Conservation (phyloP, 371 early-diverging fungal genomes). For the Syncephalastrum sp. region DNA sequence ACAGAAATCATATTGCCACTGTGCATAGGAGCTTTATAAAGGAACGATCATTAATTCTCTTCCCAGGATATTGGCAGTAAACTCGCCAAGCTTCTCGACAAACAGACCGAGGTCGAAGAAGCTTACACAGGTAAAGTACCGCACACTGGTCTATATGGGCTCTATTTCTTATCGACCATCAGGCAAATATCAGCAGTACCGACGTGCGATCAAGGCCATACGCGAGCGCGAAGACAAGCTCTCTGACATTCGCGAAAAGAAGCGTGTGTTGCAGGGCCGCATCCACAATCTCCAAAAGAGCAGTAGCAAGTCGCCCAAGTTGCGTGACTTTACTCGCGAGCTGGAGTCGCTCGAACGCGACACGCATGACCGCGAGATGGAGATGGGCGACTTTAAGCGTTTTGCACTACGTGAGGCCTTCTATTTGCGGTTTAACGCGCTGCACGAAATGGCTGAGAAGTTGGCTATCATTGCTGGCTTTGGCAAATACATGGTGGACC, state of each 20-base stretch:
- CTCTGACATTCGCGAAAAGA: constrained; percentile 44
- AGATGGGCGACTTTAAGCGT: constrained; percentile 48
- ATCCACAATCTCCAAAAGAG: constrained; percentile 30
- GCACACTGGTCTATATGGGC: no score
- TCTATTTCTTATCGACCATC: neutral
- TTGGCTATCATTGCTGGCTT: constrained; percentile 46
- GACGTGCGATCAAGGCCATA: constrained; percentile 46
- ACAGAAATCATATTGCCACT: neutral
- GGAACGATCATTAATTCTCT: no score
- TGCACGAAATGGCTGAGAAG: constrained; percentile 47
- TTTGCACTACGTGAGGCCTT: constrained; percentile 51
- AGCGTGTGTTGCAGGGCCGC: constrained; percentile 35
- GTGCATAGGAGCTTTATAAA: neutral
- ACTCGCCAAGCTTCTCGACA: constrained; percentile 26
- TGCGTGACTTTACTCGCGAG: constrained; percentile 35
- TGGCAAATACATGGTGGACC: constrained; percentile 47
- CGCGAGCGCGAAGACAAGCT: constrained; percentile 44
- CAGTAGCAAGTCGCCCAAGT: constrained; percentile 34
- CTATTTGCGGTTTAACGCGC: constrained; percentile 49
- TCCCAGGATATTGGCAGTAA: constrained; percentile 40
- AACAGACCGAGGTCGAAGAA: constrained; percentile 37
- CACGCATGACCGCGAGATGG: constrained; percentile 42
- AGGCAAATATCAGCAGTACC: constrained; percentile 45
- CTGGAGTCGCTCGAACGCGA: constrained; percentile 39
- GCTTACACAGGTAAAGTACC: constrained; percentile 33